Percentiles rank a stretch among this genome's conserved stretches.
Conservation (phyloP, 768 basidiomycete genomes). For the Serendipita vermifera region DNA sequence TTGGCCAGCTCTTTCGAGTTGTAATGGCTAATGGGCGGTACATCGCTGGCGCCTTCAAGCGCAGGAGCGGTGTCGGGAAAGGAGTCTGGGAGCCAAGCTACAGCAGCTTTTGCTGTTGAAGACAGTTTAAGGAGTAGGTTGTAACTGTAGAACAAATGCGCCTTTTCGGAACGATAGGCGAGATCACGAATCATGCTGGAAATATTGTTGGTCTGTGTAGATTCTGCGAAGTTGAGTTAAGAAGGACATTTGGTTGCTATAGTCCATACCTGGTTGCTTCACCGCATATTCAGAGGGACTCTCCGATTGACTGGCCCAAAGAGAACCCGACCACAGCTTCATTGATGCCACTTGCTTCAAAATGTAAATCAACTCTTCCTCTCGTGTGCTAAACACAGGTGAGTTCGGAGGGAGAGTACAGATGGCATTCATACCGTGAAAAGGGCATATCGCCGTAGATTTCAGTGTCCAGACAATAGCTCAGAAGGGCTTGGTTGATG, state of each 20-base stretch:
- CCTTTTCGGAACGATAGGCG: constrained; percentile 58
- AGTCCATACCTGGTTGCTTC: constrained; percentile 43
- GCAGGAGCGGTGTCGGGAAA: constrained; percentile 13
- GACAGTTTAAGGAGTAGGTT: constrained; percentile 64
- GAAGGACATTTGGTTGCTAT: background rate
- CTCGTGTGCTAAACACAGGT: constrained; percentile 45
- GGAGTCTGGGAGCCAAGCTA: constrained; percentile 40
- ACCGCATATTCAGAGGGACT: constrained; percentile 41
- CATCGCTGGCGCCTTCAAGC: background rate
- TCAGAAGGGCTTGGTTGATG: constrained; percentile 52
- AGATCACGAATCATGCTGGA: constrained; percentile 47
- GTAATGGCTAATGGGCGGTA: background rate
- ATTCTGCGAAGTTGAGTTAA: constrained; percentile 1
- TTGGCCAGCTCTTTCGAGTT: constrained; percentile 56
- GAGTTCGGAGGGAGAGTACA: constrained; percentile 6
- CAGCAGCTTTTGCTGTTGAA: constrained; percentile 55
- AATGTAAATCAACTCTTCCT: constrained; percentile 82
- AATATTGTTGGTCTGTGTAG: background rate
- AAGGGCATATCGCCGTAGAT: constrained; percentile 83
- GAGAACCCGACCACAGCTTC: constrained; percentile 57
- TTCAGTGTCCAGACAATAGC: constrained; percentile 73
- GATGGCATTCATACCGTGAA: constrained; percentile 42
- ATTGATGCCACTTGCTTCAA: constrained; percentile 62
- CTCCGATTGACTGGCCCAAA: constrained; percentile 66
- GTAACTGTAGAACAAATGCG: constrained; percentile 85